phyloP scores from a whole-genome alignment of 2,329 filamentous ascomycete genomes.

The Colletotrichum endophyticum region DNA sequence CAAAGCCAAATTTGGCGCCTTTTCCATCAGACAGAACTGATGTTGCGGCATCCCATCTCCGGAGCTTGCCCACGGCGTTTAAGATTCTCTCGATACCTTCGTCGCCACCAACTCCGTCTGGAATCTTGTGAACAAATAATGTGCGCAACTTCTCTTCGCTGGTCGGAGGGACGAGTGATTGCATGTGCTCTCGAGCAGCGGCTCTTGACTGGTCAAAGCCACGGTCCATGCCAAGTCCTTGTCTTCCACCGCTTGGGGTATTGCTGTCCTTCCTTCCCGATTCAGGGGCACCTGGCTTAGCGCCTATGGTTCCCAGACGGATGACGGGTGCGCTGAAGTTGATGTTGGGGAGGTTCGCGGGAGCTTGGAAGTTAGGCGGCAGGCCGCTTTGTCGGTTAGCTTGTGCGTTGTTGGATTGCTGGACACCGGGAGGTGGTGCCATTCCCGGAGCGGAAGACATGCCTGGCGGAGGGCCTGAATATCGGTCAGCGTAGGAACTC shows the following conservation, averaged over 20 bases:
- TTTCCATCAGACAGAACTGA: conserved; percentile 70
- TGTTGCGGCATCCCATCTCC: conserved; percentile 82
- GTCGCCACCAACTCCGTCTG: conserved; percentile 77
- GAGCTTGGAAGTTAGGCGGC: conserved; percentile 84
- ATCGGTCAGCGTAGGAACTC: conserved; percentile 20
- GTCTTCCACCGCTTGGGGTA: conserved; percentile 42
- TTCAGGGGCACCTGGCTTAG: conserved; percentile 58
- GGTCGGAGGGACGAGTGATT: conserved; percentile 80
- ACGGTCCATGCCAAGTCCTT: conserved; percentile 66
- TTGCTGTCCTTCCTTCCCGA: conserved; percentile 50
- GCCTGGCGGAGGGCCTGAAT: conserved; percentile 75
- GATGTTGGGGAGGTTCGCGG: conserved; percentile 93
- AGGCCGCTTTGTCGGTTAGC: conserved; percentile 82
- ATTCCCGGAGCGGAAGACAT: conserved; percentile 83
- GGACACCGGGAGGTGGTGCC: conserved; percentile 77
- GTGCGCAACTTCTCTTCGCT: conserved; percentile 91
- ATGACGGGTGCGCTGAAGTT: conserved; percentile 98
- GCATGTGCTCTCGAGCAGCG: conserved; percentile 70
- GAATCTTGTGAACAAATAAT: conserved; percentile 87
- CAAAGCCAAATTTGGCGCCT: conserved; percentile 89
- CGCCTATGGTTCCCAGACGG: conserved; percentile 79
- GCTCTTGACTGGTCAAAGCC: conserved; percentile 71
- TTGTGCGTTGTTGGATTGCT: conserved; percentile 75
- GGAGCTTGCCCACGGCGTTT: conserved; percentile 75
- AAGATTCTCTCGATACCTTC: conserved; percentile 81